phyloP scores from a whole-genome alignment of 371 early-diverging fungal genomes.

The Mucor sp. region DNA sequence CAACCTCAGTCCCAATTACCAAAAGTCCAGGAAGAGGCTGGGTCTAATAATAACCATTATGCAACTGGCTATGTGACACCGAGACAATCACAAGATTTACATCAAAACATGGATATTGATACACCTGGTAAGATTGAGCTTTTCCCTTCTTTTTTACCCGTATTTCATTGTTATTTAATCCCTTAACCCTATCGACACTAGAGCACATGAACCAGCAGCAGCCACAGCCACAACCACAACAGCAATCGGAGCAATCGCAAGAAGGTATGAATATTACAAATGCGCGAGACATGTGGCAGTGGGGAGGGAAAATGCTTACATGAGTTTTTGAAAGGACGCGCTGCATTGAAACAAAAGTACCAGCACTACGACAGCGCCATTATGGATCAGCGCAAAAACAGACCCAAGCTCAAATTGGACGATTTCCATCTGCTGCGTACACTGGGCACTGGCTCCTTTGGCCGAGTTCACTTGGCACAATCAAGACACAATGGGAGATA shows the following conservation, averaged over 20 bases:
- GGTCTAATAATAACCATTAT: slow-evolving; percentile 9
- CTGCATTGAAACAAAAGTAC: slow-evolving; percentile 7
- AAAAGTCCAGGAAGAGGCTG: slow-evolving; percentile 21
- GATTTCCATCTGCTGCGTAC: slow-evolving; percentile 78
- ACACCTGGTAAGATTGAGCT: slow-evolving; percentile 7
- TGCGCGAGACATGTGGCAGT: background rate
- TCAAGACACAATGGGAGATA: slow-evolving; percentile 74
- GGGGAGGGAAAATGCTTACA: background rate
- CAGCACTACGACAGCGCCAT: slow-evolving; percentile 17
- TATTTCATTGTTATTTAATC: background rate
- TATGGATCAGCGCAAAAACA: slow-evolving; percentile 23
- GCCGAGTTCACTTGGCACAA: slow-evolving; percentile 93
- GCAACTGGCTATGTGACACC: slow-evolving; percentile 27
- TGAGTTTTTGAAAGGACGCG: background rate
- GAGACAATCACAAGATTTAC: slow-evolving; percentile 23
- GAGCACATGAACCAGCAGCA: slow-evolving; percentile 1
- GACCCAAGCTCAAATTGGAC: slow-evolving; percentile 63
- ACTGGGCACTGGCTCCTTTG: slow-evolving; percentile 99
- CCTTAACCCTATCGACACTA: background rate
- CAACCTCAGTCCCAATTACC: slow-evolving; percentile 12
- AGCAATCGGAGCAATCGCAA: background rate
- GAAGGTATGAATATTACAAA: background rate
- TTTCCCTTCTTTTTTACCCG: background rate
- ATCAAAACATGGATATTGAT: slow-evolving; percentile 22
- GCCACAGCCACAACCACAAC: background rate